phyloP scores from a whole-genome alignment of 2,329 filamentous ascomycete species.

The Aureobasidium sp. region DNA sequence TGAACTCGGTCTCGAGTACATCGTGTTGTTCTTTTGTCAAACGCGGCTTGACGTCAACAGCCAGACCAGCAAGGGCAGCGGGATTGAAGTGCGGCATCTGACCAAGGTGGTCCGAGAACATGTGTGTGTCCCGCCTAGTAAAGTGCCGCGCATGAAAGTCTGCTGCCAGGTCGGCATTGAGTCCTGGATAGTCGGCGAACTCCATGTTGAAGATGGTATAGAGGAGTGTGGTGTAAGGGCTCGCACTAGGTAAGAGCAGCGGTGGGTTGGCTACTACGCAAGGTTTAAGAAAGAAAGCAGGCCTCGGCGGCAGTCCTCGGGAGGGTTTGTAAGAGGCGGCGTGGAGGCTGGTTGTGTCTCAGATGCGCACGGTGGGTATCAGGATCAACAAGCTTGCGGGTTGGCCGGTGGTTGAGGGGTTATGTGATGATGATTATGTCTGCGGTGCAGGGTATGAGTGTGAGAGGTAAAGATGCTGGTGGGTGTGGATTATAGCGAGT shows the following conservation, averaged over 20 bases:
- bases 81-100: slow-evolving; percentile 14
- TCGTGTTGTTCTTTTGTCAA: slow-evolving; percentile 47
- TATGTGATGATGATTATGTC: not conserved
- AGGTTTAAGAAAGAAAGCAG: slow-evolving; percentile 6
- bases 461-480: not conserved
- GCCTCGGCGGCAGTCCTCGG: slow-evolving; percentile 5
- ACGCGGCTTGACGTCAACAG: slow-evolving; percentile 40
- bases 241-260: not conserved
- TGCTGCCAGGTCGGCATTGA: slow-evolving; percentile 14
- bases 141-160: slow-evolving; percentile 15
- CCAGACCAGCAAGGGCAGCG: slow-evolving; percentile 20
- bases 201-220: slow-evolving; percentile 12
- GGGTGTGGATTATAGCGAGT: not conserved
- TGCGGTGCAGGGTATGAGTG: not conserved
- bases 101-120: not conserved
- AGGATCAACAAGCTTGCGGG: slow-evolving; percentile 11
- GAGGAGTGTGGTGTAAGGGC: not conserved
- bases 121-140: slow-evolving; percentile 12
- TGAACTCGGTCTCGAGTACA: slow-evolving; percentile 42
- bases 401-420: slow-evolving; percentile 1
- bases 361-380: slow-evolving; percentile 3
- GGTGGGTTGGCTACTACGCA: not conserved
- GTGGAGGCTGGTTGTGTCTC: slow-evolving; percentile 6
- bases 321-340: not conserved
- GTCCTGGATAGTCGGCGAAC: slow-evolving; percentile 14